Base-by-base conservation (phyloP, 192 early-diverging fungal genomes). In the Coemansia sp. region DNA sequence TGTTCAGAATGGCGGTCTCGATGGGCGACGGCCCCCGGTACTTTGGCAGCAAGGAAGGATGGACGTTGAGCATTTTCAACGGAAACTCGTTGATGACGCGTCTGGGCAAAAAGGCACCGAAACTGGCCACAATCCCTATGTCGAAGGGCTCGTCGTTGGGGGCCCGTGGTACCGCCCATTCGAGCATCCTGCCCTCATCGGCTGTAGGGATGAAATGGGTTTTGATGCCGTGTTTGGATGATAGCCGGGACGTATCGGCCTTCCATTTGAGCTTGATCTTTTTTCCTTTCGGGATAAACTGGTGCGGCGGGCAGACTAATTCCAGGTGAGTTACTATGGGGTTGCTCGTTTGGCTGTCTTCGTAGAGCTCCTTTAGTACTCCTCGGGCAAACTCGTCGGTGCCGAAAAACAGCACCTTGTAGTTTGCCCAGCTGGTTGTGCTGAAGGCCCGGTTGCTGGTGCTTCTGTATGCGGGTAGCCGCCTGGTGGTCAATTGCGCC, bases 21-120 rank as follows among this genome's bases (percentile, higher is more conserved):
- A 97, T 81, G 9, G 94, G 94, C 10, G 94, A 84, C 11, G 94
- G 87, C 14, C 94, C 94, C n/a, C 94, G 85, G 65, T 93, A 95
- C 80, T 84, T 84, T 28, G 94, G 94, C 36, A 97, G 67, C 32
- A 97, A 70, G 9, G 93, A 96, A n/a, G 94, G 94, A 57, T 97
- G 94, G 5, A 94, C 84, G 62, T 97, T 97, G 32, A 97, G 64
- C 10, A 87, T 86, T 18, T 84, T 87, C 26, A 69, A 58, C 6
- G 66, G 78, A 60, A 96, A 91, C 2, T 73, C 53, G 1, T 67
- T 53, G 43, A 96, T 85, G n/a, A 97, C 66, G 21, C 76, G 32
- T n/a, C 63, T 45, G 2, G 94, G 87, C 18, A 97, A 57, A 55
- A 96, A 93, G 58, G 87, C 90, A 6, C 94, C 93, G 82, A 96